These are phyloP conservation scores for Pigoraptor vietnamica DNA, from an alignment of 78 protist genomes.

Conservation along the genomic window DNA sequence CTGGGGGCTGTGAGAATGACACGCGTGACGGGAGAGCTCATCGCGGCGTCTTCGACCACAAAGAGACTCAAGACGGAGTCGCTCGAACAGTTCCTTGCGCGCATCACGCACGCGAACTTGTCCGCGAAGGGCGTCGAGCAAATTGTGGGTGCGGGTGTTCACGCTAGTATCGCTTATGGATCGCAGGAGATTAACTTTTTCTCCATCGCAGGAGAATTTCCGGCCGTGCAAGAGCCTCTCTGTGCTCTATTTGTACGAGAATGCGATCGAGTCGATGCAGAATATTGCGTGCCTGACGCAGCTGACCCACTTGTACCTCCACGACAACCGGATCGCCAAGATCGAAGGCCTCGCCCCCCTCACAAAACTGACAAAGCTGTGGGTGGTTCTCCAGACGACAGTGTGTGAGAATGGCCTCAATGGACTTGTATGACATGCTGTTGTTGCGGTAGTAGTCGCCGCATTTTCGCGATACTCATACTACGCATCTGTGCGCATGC, in stretches of 20 bases:
- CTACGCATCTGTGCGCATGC: background rate
- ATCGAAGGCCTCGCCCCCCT: background rate
- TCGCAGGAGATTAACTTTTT: background rate
- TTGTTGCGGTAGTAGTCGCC: too few species aligned
- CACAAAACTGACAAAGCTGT: background rate
- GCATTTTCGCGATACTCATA: too few species aligned
- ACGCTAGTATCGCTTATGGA: background rate
- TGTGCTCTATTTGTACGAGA: background rate
- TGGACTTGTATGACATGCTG: background rate
- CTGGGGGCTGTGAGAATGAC: too few species aligned
- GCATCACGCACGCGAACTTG: background rate
- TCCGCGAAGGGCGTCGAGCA: background rate
- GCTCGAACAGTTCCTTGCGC: background rate
- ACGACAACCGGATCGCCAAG: background rate
- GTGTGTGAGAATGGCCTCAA: background rate
- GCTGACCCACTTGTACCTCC: background rate
- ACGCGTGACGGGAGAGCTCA: background rate
- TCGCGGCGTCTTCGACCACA: background rate
- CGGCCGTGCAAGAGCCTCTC: background rate
- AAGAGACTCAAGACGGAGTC: background rate
- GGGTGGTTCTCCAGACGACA: background rate
- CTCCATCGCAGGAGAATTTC: background rate
- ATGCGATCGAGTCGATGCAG: background rate
- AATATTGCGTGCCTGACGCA: background rate
- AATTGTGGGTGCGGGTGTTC: background rate